Evolutionary conservation across 306 rosid genomes (phyloP), one percentile per base, ranked within the genome.

Genomic region (Vicia villosa): DNA sequence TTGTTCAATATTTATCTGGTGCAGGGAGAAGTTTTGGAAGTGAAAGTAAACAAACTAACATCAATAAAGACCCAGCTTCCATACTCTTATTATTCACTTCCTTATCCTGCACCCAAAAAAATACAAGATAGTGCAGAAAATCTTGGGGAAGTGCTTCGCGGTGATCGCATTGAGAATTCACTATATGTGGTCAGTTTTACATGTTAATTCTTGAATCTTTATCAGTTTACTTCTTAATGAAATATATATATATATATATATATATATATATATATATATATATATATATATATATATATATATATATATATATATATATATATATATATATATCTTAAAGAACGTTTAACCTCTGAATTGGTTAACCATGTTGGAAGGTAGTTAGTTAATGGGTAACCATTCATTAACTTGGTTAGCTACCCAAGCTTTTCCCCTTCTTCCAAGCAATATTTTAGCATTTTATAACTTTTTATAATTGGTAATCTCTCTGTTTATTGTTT

Each of bases 11-110:
- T 63, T 63, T 71, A 62, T 74, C 63, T 74, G 68, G 34, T 89
- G 86, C 87, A 95, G 99, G 97, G 97, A 37, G 91, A 85, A 83
- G 21, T 24, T 21, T 79, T 95, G 85, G 92, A 81, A 79, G 97
- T 94, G 84, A 94, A 94, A 94, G 99, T 91, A 37, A 94, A 94
- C 86, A 94, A 94, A 68, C 69, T 94, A 77, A 91, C 96, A 0
- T 94, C 99, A 28, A 88, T 84, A n/a, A 94, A 91, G 92, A 94
- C 99, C 78, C 99, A 94, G 83, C 97, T 94, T 65, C 99, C 99
- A 0, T 94, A 94, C 80, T 56, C 97, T 10, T 94, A 66, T 78
- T 94, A 91, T 80, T 88, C 99, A 43, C 95, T 94, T 68, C 96
- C 91, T 5, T 91, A 75, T 78, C 73, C 85, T 26, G 20, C 26